Base-by-base conservation (phyloP, 192 early-diverging fungal species). In the Funneliformis mosseae region DNA sequence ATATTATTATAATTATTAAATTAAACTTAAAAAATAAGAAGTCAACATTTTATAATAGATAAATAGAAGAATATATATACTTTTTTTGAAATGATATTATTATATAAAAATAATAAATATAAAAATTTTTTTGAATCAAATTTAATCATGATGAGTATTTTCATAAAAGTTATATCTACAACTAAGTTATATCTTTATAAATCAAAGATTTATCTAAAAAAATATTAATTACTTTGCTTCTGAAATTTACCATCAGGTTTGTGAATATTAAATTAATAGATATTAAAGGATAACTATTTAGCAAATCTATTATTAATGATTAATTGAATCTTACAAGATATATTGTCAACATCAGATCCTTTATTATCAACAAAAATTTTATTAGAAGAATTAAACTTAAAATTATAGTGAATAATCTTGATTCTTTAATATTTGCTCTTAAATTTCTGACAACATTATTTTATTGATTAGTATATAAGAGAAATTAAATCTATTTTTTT, bases 231-330 rank as follows among this genome's bases (percentile, higher is more conserved):
- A n/a, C 6, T 64, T n/a, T 9, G 62, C 27, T 33, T 28, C 62
- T 11, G 62, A 70, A 33, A 39, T 70, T 3, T 39, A 11, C 6
- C 42, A n/a, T 2, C 41, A 71, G 21, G 16, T 71, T 71, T 3
- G n/a, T 5, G 41, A 71, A 71, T 38, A 38, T 43, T 7, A 71
- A n/a, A 39, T 71, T 71, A 71, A 45, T 21, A 18, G 68, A 71
- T 45, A 71, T 41, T 33, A 71, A 38, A 41, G 1, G 11, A 39
- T 71, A 41, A 71, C 42, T 41, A n/a, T 71, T 71, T n/a, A 71
- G n/a, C 68, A 70, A 42, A 70, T 38, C 10, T 71, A 71, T 71
- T 71, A 41, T 45, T 71, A 10, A 39, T 64, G 62, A 25, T 25
- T n/a, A 27, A 27, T 71, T 39, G 14, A 45, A n/a, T 71, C 41